Conservation (phyloP, 2,329 filamentous ascomycete species). For the Coleophoma crateriformis region DNA sequence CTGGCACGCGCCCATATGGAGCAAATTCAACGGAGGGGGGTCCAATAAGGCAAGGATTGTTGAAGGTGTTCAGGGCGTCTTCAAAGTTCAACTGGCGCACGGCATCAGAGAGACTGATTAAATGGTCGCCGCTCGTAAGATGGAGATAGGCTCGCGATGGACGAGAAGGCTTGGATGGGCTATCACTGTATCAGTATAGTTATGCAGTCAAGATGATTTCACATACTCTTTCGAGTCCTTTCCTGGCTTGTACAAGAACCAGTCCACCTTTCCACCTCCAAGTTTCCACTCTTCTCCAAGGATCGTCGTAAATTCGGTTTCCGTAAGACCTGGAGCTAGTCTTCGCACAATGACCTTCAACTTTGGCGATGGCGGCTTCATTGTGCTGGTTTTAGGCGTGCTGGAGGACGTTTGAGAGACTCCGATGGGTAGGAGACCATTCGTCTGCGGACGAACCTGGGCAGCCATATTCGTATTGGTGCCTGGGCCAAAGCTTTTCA, state of each 20-base stretch:
- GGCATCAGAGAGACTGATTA: slow-evolving; percentile 61
- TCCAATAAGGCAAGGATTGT: slow-evolving; percentile 66
- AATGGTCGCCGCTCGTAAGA: slow-evolving; percentile 64
- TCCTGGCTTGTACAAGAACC: slow-evolving; percentile 66
- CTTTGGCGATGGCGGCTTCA: slow-evolving; percentile 46
- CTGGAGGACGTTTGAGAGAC: slow-evolving; percentile 37
- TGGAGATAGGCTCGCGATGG: slow-evolving; percentile 81
- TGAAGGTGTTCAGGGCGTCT: slow-evolving; percentile 74
- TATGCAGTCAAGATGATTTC: neutral
- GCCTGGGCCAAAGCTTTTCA: too few species aligned
- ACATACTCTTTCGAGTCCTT: slow-evolving; percentile 82
- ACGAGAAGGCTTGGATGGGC: slow-evolving; percentile 77
- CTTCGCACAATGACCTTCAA: slow-evolving; percentile 82
- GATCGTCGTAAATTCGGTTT: slow-evolving; percentile 66
- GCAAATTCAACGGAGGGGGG: slow-evolving; percentile 79
- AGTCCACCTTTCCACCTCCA: slow-evolving; percentile 80
- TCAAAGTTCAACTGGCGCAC: slow-evolving; percentile 69
- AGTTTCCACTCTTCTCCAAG: slow-evolving; percentile 77
- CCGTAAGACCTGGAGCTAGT: slow-evolving; percentile 79
- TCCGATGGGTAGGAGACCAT: slow-evolving; percentile 47
- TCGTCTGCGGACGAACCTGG: slow-evolving; percentile 31
- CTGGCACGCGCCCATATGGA: slow-evolving; percentile 77
- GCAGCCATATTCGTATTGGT: neutral
- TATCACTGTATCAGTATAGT: slow-evolving; percentile 27
- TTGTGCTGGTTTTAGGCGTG: slow-evolving; percentile 31